Evolutionary conservation across 208 protist species (phyloP).

Genomic region (Leishmania amazonensis): DNA sequence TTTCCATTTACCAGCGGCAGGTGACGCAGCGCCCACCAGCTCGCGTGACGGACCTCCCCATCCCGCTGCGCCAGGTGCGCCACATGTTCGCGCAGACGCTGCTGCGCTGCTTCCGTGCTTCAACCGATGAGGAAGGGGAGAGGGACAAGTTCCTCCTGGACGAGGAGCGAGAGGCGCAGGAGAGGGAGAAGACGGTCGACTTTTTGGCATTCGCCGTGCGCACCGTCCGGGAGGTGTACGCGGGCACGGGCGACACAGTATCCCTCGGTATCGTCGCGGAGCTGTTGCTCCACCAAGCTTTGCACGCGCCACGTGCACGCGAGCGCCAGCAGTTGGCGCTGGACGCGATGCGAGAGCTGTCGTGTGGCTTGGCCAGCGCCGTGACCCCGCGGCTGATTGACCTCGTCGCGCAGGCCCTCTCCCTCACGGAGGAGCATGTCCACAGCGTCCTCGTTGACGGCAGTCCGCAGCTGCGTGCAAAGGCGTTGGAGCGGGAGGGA

Average conservation of each 20-base stretch:
- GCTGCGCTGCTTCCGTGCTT: constrained; percentile 32
- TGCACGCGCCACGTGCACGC: neutral
- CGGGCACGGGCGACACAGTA: constrained; percentile 18
- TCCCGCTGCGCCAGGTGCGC: constrained; percentile 61
- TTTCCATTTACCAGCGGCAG: constrained; percentile 46
- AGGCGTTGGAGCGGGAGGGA: constrained; percentile 24
- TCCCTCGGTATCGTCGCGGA: constrained; percentile 38
- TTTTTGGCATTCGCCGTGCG: constrained; percentile 22
- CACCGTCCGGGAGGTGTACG: constrained; percentile 28
- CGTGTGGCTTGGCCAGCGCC: constrained; percentile 27
- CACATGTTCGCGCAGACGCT: constrained; percentile 47
- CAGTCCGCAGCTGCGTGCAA: constrained; percentile 47
- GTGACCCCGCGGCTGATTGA: constrained; percentile 38
- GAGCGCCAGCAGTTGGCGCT: constrained; percentile 41
- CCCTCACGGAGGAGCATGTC: constrained; percentile 58
- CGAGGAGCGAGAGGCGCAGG: constrained; percentile 42
- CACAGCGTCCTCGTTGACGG: constrained; percentile 51
- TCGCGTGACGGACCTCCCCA: constrained; percentile 53
- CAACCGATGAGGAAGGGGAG: neutral
- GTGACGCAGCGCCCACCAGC: constrained; percentile 35
- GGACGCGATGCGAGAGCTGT: constrained; percentile 55
- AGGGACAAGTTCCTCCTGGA: constrained; percentile 44
- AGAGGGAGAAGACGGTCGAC: constrained; percentile 11
- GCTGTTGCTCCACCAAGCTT: constrained; percentile 48
- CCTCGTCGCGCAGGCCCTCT: constrained; percentile 35